Evolutionary conservation across 2,329 filamentous ascomycete species (phyloP), one percentile per base, ranked within the genome.

Genomic region (Penicillium janthinellum): DNA sequence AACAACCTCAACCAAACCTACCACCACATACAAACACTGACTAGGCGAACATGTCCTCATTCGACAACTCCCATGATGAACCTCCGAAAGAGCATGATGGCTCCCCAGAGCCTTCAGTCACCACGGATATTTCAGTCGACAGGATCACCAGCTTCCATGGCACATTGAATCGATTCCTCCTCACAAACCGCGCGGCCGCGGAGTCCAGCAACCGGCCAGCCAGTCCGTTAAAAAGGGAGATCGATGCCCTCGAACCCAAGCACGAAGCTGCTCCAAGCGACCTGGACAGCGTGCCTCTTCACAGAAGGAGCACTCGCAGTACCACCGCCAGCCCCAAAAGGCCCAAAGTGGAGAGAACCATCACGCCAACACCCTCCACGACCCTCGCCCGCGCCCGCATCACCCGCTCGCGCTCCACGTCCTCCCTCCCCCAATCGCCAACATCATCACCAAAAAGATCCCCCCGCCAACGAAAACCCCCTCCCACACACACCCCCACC

Each of bases 71-170:
- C 22, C 10, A 11, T 8, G 37, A 53, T 1, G 50, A 28, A 11
- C 6, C 22, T 1, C 11, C 25, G 11, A 6, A 35, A 37, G n/a
- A 4, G 42, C 41, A n/a, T 0, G 52, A 37, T 20, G n/a, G 11
- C 39, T 12, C 28, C n/a, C 17, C 42, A n/a, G 39, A 45, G 5
- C 28, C 55, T 41, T 44, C 41, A 49, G 59, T 38, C 28, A 31
- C 35, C 4, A 57, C 70, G 1, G 68, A 73, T 53, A 66, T 73
- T 8, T 73, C 74, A 14, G 68, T 76, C 54, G 72, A 75, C 62
- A 72, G 67, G 41, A 60, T 60, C 4, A 72, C 71, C 54, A 75
- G 67, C 48, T 78, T 78, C 60, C 68, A 77, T 45, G 76, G 76
- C 14, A 64, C 60, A 15, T 63, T 78, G 7, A 71, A 72, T 35